Conservation (phyloP, 2,329 filamentous ascomycete species). For the Aspergillus sp. region DNA sequence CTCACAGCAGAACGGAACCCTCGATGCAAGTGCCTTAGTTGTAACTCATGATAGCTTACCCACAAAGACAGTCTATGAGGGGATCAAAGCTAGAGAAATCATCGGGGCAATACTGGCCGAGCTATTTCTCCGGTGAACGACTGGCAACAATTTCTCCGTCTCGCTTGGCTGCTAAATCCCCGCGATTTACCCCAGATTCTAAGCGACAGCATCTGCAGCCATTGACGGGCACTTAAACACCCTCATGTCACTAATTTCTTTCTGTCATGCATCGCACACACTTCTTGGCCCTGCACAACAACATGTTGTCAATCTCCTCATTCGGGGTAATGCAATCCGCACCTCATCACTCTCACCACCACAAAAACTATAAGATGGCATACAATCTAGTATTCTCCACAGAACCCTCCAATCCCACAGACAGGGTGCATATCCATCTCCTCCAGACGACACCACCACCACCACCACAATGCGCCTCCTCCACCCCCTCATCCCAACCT, state of each 20-base stretch:
- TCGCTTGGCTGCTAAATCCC: conserved; percentile 14
- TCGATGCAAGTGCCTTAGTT: not conserved
- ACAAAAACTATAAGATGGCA: not conserved
- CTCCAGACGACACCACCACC: no score
- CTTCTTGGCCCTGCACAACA: not conserved
- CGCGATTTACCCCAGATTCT: conserved; percentile 14
- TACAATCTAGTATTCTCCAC: not conserved
- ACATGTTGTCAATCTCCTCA: not conserved
- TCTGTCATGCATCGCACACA: not conserved
- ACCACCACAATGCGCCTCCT: conserved; percentile 12
- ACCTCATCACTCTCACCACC: not conserved
- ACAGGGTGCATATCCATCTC: no score
- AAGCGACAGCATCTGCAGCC: not conserved
- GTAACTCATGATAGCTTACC: no score
- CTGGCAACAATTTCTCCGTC: not conserved
- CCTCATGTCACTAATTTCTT: not conserved
- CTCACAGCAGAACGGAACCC: not conserved
- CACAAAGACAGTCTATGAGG: not conserved
- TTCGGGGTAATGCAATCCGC: not conserved
- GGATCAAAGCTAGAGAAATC: not conserved
- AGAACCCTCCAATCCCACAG: not conserved
- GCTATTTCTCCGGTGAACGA: no score
- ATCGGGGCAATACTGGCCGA: not conserved
- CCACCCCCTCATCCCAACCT: conserved; percentile 3
- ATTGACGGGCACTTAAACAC: not conserved